Evolutionary conservation across 148 eudicot species (phyloP).

Genomic region (Hydrangea macrophylla): DNA sequence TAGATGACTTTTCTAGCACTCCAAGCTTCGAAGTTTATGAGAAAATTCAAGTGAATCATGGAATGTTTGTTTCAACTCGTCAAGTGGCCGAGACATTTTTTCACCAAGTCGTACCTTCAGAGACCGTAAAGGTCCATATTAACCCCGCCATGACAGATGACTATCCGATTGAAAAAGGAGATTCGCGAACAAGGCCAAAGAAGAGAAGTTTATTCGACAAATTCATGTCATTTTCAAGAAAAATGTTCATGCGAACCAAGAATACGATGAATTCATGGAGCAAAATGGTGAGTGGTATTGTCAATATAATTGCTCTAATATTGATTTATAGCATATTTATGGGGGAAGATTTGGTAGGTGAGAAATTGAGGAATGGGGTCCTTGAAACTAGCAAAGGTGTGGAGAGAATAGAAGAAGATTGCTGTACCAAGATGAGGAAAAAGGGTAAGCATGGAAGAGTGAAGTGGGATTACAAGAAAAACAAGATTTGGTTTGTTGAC

Average conservation of each 20-base stretch:
- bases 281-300: conserved; percentile 2
- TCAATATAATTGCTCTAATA: conserved; percentile 17
- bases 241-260: too few relatives aligned
- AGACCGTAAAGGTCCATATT: conserved; percentile 56
- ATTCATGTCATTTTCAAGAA: too few relatives aligned
- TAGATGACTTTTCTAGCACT: conserved; percentile 50
- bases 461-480: not conserved
- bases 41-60: conserved; percentile 59
- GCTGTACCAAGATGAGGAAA: not conserved
- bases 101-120: conserved; percentile 67
- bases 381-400: not conserved
- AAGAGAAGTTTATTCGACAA: conserved; percentile 21
- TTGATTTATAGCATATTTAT: conserved; percentile 16
- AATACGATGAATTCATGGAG: conserved; percentile 20
- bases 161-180: conserved; percentile 16
- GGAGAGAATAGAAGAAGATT: conserved; percentile 9
- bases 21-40: conserved; percentile 55
- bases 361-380: not conserved
- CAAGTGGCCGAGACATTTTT: conserved; percentile 63
- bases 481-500: not conserved
- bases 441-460: conserved; percentile 7
- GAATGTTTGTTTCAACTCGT: conserved; percentile 52
- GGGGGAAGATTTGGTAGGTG: conserved; percentile 13
- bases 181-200: not conserved
- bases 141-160: conserved; percentile 16